These are phyloP conservation scores for Plasmodium ovale DNA, from an alignment of 169 alveolate species.

Conservation along the genomic window DNA sequence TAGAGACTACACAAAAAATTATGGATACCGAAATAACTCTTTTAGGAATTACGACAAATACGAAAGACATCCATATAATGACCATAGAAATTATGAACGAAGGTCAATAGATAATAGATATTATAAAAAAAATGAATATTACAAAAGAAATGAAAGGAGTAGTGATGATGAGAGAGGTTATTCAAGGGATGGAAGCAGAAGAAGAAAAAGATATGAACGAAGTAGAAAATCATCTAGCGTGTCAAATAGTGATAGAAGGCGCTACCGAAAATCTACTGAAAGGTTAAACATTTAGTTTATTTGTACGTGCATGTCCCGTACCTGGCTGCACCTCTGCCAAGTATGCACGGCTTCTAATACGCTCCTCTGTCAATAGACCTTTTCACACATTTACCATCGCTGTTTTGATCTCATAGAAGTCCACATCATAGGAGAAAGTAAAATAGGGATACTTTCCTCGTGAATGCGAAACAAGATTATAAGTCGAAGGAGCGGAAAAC, in stretches of 20 bases:
- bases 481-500: background rate
- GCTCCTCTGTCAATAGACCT: background rate
- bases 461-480: too few relatives aligned
- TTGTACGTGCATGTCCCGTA: too few relatives aligned
- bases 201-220: conserved; percentile 59
- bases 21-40: conserved; percentile 30
- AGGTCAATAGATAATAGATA: conserved; percentile 60
- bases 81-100: conserved; percentile 50
- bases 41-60: conserved; percentile 47
- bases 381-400: background rate
- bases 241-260: conserved; percentile 58
- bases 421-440: conserved; percentile 41
- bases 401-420: conserved; percentile 14
- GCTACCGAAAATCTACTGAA: conserved; percentile 41
- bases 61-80: conserved; percentile 40
- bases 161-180: conserved; percentile 47
- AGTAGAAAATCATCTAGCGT: conserved; percentile 50
- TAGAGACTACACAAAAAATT: conserved; percentile 17
- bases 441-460: background rate
- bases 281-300: conserved; percentile 30
- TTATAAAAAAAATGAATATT: conserved; percentile 54
- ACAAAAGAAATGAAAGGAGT: conserved; percentile 16
- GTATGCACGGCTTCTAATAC: too few relatives aligned
- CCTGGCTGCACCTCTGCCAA: too few relatives aligned
- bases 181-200: conserved; percentile 67